Base-by-base conservation (phyloP, 129 eudicot genomes). In the Centella asiatica region DNA sequence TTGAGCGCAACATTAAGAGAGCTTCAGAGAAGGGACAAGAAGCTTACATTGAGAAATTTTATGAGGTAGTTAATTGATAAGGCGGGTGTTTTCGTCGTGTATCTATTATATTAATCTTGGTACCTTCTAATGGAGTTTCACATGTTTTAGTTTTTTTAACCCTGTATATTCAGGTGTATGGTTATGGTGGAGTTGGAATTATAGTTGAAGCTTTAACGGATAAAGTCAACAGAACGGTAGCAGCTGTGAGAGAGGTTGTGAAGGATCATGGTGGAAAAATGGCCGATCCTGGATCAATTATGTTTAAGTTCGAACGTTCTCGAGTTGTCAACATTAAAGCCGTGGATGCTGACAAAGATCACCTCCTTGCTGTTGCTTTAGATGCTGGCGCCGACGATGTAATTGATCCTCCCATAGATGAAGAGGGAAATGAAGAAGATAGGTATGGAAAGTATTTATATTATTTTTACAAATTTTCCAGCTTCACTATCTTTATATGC, bases 381-480 rank as follows among this genome's bases (percentile, higher is more conserved):
- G 95, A 92, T 84, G 82, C 85, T 57, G 99, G 95, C 82, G 99
- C 99, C 66, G 99, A 92, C 37, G 99, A 92, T 80, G 86, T 92
- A 48, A 82, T 92, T 47, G 99, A 92, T 60, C 96, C 96, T 71
- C 70, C 62, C 45, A 39, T 65, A 23, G 80, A 84, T 70, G 95
- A 81, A 49, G 84, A 81, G 37, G 83, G 87, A 72, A 39, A 76
- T 29, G 90, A 77, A 29, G 96, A 86, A 68, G 94, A 87, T 45
- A 70, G 48, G 34, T 67, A 81, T 14, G 96, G 84, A 54, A 87
- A 92, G 95, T 87, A 76, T 67, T 1, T 14, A n/a, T 29, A 12
- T 15, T 2, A 8, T 44, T 6, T 63, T 44, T 23, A 10, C 36
- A 19, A 19, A 2, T n/a, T n/a, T 29, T 5, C 5, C 27, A 11